Evolutionary conservation across 495 filamentous ascomycete genomes (phyloP).

Genomic region (Tuber aestivum): DNA sequence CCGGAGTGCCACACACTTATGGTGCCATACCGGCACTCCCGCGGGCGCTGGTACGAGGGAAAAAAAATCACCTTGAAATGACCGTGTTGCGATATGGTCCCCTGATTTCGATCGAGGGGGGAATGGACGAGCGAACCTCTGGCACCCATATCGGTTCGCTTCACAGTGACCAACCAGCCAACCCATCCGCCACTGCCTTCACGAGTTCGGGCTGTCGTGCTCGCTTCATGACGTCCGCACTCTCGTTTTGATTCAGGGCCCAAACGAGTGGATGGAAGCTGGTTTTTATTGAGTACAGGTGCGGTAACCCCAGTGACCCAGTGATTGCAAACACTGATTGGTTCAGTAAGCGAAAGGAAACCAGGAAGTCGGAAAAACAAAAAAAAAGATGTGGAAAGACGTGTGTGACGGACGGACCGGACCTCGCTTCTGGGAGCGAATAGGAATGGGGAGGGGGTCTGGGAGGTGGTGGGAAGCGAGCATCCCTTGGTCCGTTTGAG

Average conservation of each 20-base stretch:
- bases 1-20: neutral
- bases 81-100: neutral
- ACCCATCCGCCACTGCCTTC: neutral
- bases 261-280: constrained; percentile 25
- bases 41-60: neutral
- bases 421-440: neutral
- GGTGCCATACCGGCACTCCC: neutral
- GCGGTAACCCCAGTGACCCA: neutral
- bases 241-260: neutral
- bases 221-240: constrained; percentile 9
- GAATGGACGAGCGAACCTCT: neutral
- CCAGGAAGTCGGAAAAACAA: constrained; percentile 28
- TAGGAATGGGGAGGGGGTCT: neutral
- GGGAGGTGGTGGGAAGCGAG: neutral
- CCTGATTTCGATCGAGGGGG: neutral
- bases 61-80: neutral
- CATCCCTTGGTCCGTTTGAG: neutral
- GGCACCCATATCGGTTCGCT: neutral
- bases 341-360: constrained; percentile 26
- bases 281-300: constrained; percentile 12
- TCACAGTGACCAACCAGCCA: neutral
- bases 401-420: neutral
- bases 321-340: constrained; percentile 16
- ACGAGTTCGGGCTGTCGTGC: constrained; percentile 2
- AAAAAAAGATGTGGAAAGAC: neutral